Evolutionary conservation across 352 stramenopile genomes (phyloP).

Genomic region (Blastocystis sp.): DNA sequence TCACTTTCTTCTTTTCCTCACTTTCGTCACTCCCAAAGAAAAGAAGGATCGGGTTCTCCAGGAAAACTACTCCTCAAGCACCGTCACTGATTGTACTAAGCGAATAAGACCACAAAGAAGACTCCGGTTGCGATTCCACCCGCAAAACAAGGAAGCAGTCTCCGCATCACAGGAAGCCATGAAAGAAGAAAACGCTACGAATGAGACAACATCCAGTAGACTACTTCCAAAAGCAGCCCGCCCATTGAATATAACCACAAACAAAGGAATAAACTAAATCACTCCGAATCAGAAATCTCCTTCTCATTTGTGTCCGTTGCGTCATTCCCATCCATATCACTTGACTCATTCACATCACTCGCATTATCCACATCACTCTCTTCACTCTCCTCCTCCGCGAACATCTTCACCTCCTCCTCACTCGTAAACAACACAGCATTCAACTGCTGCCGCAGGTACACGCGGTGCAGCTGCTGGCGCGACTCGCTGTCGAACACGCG

Average conservation of each 20-base stretch:
- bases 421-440: conserved; percentile 84
- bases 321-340: neutral
- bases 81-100: neutral
- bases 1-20: neutral
- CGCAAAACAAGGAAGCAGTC: neutral
- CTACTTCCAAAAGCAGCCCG: neutral
- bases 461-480: conserved; percentile 73
- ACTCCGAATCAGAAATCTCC: neutral
- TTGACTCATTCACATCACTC: no score
- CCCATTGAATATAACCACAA: neutral
- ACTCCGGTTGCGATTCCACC: neutral
- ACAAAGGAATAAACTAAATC: neutral
- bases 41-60: neutral
- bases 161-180: neutral
- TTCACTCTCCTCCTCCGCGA: conserved; percentile 68
- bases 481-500: conserved; percentile 85
- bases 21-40: neutral
- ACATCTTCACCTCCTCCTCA: conserved; percentile 75
- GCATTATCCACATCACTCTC: neutral
- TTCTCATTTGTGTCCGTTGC: conserved; percentile 24
- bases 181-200: neutral
- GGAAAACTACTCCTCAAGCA: neutral
- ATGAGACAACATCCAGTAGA: neutral
- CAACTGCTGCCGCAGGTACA: conserved; percentile 80
- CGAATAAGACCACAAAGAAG: neutral